A percentile compares a stretch with the other conserved stretches of the same genome.
These are phyloP conservation scores for Spinacia oleracea DNA, from an alignment of 179 eudicot species.

Conservation along the genomic window DNA sequence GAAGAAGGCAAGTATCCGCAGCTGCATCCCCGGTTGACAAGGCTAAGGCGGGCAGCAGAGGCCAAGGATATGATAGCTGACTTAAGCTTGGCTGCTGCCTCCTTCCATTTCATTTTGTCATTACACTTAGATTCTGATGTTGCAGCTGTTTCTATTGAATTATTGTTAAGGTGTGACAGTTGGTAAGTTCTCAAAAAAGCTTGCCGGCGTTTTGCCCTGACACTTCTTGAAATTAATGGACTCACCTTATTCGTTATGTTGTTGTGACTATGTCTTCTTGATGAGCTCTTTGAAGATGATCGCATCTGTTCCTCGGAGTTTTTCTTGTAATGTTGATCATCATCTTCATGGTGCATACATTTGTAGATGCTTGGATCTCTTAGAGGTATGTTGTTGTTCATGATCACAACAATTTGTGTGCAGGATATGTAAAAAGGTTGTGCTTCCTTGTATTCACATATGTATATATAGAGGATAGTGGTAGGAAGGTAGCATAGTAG, in stretches of 20 bases:
- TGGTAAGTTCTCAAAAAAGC: slow-evolving; percentile 2
- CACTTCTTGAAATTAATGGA: slow-evolving; percentile 14
- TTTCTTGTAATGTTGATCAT: neutral
- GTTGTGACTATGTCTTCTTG: neutral
- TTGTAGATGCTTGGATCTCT: neutral
- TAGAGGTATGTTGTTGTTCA: neutral
- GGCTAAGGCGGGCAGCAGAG: slow-evolving; percentile 12
- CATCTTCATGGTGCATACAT: neutral
- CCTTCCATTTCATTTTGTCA: slow-evolving; percentile 6
- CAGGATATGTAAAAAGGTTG: neutral
- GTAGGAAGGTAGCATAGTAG: too few species aligned
- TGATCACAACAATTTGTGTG: neutral
- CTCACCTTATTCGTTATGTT: neutral
- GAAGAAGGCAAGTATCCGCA: neutral
- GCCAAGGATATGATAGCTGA: neutral
- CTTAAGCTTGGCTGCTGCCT: neutral
- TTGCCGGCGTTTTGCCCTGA: neutral
- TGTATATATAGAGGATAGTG: too few species aligned
- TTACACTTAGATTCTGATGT: neutral
- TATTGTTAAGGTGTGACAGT: slow-evolving; percentile 5
- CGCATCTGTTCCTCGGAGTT: neutral
- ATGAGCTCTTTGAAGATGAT: slow-evolving; percentile 1
- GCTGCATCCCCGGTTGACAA: neutral
- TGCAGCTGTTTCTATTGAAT: neutral
- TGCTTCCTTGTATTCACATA: too few species aligned